These are phyloP conservation scores for Lactuca sativa DNA, from an alignment of 129 eudicot species.

Conservation along the genomic window DNA sequence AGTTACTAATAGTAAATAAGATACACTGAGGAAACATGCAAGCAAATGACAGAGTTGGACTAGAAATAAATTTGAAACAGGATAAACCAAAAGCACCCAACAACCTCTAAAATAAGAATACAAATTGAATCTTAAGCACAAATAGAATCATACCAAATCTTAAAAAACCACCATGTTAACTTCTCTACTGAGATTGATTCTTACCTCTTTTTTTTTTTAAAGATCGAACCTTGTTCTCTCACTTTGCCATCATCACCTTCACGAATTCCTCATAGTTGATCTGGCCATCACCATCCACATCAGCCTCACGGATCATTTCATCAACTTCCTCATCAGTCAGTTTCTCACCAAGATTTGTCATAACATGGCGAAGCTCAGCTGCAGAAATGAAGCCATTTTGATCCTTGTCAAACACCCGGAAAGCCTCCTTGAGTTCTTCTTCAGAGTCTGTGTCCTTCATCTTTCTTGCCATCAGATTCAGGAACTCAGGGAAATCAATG, in stretches of 20 bases:
- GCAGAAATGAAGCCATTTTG: constrained; percentile 45
- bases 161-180: constrained; percentile 25
- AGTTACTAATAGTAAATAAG: constrained; percentile 17
- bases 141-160: constrained; percentile 40
- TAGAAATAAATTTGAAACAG: constrained; percentile 32
- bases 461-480: constrained; percentile 62
- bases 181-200: constrained; percentile 7
- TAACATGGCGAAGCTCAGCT: too few species aligned
- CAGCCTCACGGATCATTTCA: too few species aligned
- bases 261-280: constrained; percentile 70
- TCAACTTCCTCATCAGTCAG: too few species aligned
- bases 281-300: constrained; percentile 43
- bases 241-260: constrained; percentile 67
- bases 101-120: constrained; percentile 14
- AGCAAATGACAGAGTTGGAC: constrained; percentile 32
- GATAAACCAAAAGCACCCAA: constrained; percentile 26
- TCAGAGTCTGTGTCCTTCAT: constrained; percentile 71
- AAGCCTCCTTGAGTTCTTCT: constrained; percentile 66
- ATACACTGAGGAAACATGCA: constrained; percentile 20
- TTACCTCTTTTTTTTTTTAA: background rate
- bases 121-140: constrained; percentile 24
- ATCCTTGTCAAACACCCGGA: constrained; percentile 62
- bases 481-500: constrained; percentile 60
- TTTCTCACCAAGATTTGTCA: too few species aligned
- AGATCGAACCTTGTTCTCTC: constrained; percentile 6